Evolutionary conservation across 768 basidiomycete species (phyloP), one percentile per base, ranked within the genome.

Genomic region (Aureoboletus auriporus): DNA sequence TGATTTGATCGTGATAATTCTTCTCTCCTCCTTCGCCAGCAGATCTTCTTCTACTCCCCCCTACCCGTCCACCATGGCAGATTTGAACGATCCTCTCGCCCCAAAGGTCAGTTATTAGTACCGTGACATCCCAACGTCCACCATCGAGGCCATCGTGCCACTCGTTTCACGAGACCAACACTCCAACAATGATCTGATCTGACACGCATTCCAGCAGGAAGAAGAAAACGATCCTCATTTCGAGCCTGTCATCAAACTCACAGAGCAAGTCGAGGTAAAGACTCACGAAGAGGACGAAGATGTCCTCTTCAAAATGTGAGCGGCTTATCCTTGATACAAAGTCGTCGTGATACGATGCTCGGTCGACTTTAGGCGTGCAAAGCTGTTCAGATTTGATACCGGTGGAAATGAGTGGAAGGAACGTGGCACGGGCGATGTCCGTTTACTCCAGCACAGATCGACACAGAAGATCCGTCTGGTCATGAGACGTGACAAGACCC

Each of bases 401-500:
- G 69, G 63, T 30, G 74, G 81, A 42, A 74, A 81, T 44, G 95
- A 98, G 72, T 99, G 96, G 96, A 99, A 99, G 69, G 96, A 99
- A 73, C 75, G 96, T 30, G 95, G 95, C 35, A 98, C 94, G 13
- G 95, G 95, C 39, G 93, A 95, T 68, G 93, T 92, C 56, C 87
- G 92, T 67, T 78, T 99, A 48, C 83, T 99, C 55, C 74, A 82
- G 59, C 90, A 96, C 77, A 92, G 87, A 70, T 82, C 83, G 64
- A 86, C 85, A 42, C 84, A 86, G 76, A 97, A 94, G 72, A 78
- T 95, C 63, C 82, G 96, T 54, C 81, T 99, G 53, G 93, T 99
- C 68, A 99, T 99, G 96, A 79, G 95, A 74, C 89, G 96, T 71
- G 96, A 99, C 79, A 97, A 97, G 84, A 99, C 96, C 41, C 79